Evolutionary conservation across 495 filamentous ascomycete genomes (phyloP).

Genomic region (Hypoxylon lienhwacheense): DNA sequence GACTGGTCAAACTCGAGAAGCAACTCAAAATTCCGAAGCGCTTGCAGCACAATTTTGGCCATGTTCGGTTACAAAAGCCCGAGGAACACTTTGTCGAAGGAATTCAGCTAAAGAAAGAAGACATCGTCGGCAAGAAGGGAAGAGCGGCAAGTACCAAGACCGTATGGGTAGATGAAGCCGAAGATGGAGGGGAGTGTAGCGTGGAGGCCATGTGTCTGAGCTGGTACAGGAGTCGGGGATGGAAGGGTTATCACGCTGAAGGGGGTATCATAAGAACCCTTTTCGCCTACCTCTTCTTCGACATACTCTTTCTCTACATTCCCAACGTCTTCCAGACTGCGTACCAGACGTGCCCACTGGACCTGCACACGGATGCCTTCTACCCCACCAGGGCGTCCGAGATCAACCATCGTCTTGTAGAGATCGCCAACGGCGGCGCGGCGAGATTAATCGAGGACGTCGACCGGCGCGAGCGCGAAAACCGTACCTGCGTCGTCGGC

Average conservation of each 20-base stretch:
- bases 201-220: slow-evolving; percentile 93
- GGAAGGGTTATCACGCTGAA: slow-evolving; percentile 94
- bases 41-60: slow-evolving; percentile 89
- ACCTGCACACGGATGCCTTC: slow-evolving; percentile 92
- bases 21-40: slow-evolving; percentile 79
- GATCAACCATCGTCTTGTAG: slow-evolving; percentile 84
- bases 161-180: slow-evolving; percentile 77
- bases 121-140: slow-evolving; percentile 43
- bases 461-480: slow-evolving; percentile 63
- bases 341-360: slow-evolving; percentile 90
- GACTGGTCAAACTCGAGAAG: slow-evolving; percentile 85
- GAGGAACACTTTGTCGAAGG: slow-evolving; percentile 74
- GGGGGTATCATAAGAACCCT: slow-evolving; percentile 87
- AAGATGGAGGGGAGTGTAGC: slow-evolving; percentile 69
- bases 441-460: slow-evolving; percentile 66
- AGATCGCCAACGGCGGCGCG: slow-evolving; percentile 78
- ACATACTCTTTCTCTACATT: slow-evolving; percentile 89
- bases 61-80: slow-evolving; percentile 74
- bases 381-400: slow-evolving; percentile 81
- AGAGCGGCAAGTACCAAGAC: slow-evolving; percentile 69
- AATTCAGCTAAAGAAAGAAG: slow-evolving; percentile 67
- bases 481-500: slow-evolving; percentile 80
- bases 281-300: slow-evolving; percentile 90
- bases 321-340: slow-evolving; percentile 96
- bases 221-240: slow-evolving; percentile 78